phyloP scores from a whole-genome alignment of 805 yeast genomes.

The Wickerhamomyces pijperi region DNA sequence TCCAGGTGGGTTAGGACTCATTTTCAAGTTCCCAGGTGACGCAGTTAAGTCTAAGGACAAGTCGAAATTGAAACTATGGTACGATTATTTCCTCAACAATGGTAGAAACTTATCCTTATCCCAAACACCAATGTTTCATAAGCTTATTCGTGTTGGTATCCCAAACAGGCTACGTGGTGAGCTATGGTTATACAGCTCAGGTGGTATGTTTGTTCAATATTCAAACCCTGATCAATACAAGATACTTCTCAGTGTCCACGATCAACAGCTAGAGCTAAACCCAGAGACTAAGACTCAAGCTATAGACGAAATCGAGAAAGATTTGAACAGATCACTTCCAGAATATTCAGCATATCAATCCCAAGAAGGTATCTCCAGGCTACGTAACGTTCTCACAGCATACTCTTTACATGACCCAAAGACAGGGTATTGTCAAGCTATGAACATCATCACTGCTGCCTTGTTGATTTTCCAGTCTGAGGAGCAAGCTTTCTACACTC shows the following conservation, averaged over 20 bases:
- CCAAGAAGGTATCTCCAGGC: constrained; percentile 71
- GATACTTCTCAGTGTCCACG: constrained; percentile 32
- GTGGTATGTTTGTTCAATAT: constrained; percentile 68
- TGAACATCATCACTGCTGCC: constrained; percentile 88
- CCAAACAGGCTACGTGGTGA: constrained; percentile 96
- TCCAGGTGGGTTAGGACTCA: constrained; percentile 77
- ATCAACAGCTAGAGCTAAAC: constrained; percentile 23
- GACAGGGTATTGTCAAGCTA: constrained; percentile 97
- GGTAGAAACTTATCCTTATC: constrained; percentile 78
- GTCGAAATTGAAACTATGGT: constrained; percentile 85
- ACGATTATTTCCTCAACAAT: constrained; percentile 72
- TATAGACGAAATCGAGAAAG: constrained; percentile 93
- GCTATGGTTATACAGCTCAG: constrained; percentile 87
- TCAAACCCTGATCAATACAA: constrained; percentile 51
- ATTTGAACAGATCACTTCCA: constrained; percentile 86
- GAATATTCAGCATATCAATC: constrained; percentile 92
- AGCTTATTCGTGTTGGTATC: constrained; percentile 78
- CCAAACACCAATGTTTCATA: constrained; percentile 66
- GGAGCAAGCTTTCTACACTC: constrained; percentile 95
- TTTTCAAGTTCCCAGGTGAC: constrained; percentile 84
- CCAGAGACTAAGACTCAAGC: constrained; percentile 65
- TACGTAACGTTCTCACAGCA: constrained; percentile 83
- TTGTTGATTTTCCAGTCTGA: constrained; percentile 79
- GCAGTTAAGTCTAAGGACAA: constrained; percentile 67
- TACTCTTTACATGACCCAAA: constrained; percentile 96